Base-by-base conservation (phyloP, 805 yeast species). In the Scheffersomyces ergatensis region DNA sequence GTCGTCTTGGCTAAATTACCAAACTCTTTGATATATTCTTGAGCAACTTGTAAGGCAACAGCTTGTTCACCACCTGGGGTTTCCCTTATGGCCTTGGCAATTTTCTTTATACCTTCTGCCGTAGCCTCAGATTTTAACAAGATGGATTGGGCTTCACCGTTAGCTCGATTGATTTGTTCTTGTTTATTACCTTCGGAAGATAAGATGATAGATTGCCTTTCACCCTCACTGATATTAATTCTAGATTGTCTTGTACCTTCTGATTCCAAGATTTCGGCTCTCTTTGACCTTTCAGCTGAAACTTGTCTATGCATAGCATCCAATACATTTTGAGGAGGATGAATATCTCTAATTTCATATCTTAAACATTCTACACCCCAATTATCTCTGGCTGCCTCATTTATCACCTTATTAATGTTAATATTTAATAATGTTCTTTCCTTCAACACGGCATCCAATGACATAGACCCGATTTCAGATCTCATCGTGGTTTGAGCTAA, bases 231-330 rank as follows among this genome's bases (percentile, higher is more conserved):
- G 45, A 83, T 80, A 58, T 88, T 88, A 58, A 88, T 87, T 36
- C 78, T 83, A 26, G 88, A 72, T 57, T 84, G 89, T 58, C 89
- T 77, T 39, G 77, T 78, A 62, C 96, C 96, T 65, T 87, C 96
- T 34, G 89, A 80, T 55, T 87, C 95, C 56, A 87, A 74, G 49
- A 87, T 87, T 60, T 87, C 92, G 2, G 96, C 95, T 45, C 95
- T 72, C 60, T 88, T 88, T 38, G 89, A 81, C 51, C 96, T 72
- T 62, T 88, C 95, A 34, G 95, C 93, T 44, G 84, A 77, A 18
- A 88, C 96, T 62, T 85, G 95, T 58, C 92, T 78, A 63, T 87
- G 95, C 96, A 87, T 88, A 20, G 95, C 93, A 53, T 84, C 90
- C 52, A 87, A 76, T 9, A 87, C 95, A 50, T 85, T 85, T 27